These are phyloP conservation scores for Botryotinia convoluta DNA, from an alignment of 2,329 filamentous ascomycete genomes.

Conservation along the genomic window DNA sequence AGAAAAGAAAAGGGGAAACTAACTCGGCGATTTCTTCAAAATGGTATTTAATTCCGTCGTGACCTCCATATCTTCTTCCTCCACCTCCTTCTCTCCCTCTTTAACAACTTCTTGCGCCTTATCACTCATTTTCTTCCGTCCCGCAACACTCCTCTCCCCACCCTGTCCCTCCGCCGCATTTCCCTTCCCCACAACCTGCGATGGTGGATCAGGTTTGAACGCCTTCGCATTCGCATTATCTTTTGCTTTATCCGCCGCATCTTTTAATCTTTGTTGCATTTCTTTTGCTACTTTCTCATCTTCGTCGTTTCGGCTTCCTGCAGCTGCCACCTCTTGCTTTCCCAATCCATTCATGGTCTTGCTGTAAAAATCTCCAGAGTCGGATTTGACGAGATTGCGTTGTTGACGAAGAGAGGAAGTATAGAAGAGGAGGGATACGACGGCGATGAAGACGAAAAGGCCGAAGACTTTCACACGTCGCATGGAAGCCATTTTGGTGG, in stretches of 20 bases:
- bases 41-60: conserved; percentile 74
- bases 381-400: conserved; percentile 46
- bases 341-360: conserved; percentile 56
- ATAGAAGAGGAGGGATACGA: conserved; percentile 72
- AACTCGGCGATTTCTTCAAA: conserved; percentile 81
- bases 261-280: conserved; percentile 61
- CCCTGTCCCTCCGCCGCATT: conserved; percentile 37
- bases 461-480: conserved; percentile 67
- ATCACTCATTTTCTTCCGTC: conserved; percentile 46
- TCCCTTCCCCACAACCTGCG: conserved; percentile 49
- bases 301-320: conserved; percentile 41
- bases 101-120: conserved; percentile 37
- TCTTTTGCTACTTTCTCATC: conserved; percentile 55
- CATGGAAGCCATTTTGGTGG: conserved; percentile 59
- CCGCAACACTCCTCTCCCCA: conserved; percentile 46
- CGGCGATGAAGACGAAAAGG: conserved; percentile 60
- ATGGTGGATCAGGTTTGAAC: conserved; percentile 57
- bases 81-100: conserved; percentile 37
- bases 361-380: conserved; percentile 56
- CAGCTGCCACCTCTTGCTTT: conserved; percentile 9
- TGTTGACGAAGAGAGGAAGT: conserved; percentile 55
- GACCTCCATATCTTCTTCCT: conserved; percentile 60
- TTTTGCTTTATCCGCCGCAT: conserved; percentile 67
- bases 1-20: conserved; percentile 32
- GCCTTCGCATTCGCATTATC: conserved; percentile 66